Evolutionary conservation across 176 grass and related monocot genomes (phyloP).

Genomic region (Saccharum spontaneum): DNA sequence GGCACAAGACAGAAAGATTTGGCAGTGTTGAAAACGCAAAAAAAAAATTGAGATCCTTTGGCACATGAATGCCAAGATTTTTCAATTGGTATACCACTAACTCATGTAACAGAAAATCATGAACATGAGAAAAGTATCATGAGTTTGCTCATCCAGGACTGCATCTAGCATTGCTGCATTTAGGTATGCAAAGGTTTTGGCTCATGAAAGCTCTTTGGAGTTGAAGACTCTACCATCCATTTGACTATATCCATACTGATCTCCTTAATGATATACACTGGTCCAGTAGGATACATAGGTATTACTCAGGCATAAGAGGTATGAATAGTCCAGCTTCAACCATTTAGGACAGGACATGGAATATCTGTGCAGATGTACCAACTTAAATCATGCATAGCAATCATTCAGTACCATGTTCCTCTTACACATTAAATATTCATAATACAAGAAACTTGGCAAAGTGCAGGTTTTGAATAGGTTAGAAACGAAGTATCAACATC

Average conservation of each 20-base stretch:
- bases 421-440: neutral
- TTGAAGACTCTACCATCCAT: neutral
- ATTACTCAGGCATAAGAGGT: constrained; percentile 15
- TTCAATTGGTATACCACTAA: neutral
- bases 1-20: too few relatives aligned
- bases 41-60: neutral
- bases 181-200: constrained; percentile 3
- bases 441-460: constrained; percentile 7
- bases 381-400: constrained; percentile 20
- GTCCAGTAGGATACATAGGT: neutral
- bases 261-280: neutral
- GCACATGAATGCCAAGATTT: neutral
- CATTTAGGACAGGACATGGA: neutral
- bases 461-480: constrained; percentile 1
- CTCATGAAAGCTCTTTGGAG: neutral
- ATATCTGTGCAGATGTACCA: constrained; percentile 11
- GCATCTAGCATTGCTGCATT: constrained; percentile 7
- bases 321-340: neutral
- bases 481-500: neutral
- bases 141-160: constrained; percentile 19
- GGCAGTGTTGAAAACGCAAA: neutral
- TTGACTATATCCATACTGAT: neutral
- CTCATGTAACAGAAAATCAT: constrained; percentile 8
- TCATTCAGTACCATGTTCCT: neutral
- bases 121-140: neutral